Evolutionary conservation across 306 rosid species (phyloP), one percentile per base, ranked within the genome.

Genomic region (Delonix regia): DNA sequence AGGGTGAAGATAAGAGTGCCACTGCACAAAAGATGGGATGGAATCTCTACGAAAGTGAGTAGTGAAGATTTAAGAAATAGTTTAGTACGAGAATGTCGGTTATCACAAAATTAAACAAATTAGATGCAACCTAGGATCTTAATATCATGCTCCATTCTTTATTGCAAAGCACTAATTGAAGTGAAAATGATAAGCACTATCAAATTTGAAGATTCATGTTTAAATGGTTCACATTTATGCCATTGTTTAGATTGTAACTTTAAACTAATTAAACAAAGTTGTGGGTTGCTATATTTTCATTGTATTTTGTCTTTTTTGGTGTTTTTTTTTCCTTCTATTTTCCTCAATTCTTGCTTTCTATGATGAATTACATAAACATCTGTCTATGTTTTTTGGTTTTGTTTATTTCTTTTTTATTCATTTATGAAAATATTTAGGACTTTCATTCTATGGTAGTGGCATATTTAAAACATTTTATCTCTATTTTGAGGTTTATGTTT

Each of bases 1-100:
- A 51, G 64, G 78, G 19, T 44, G 71, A 21, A 71, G 84, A 83
- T 75, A 79, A 83, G 87, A 2, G 60, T 62, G 68, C 30, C 71
- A 44, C 75, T 3, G 7, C 39, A 38, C 16, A 52, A 75, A 57
- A 57, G 75, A 69, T 28, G 24, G 81, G 71, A 48, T 41, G 53
- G 81, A 79, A 74, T 79, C 56, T 69, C 25, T 44, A 22, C 68
- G 21, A 79, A 73, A 74, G 78, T 41, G 13, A 13, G 5, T 51
- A 36, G 36, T n/a, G 19, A 10, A 11, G 9, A 51, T 1, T 5
- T 8, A 15, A 59, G 38, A 78, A 3, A 52, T n/a, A 15, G 27
- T 42, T 68, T 19, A 53, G 52, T 25, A 59, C 73, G 39, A 15
- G 74, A 64, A 71, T 75, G 84, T 80, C 84, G 81, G 81, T 52